Base-by-base conservation (phyloP, 768 basidiomycete genomes). In the Cyclocybe cylindracea region DNA sequence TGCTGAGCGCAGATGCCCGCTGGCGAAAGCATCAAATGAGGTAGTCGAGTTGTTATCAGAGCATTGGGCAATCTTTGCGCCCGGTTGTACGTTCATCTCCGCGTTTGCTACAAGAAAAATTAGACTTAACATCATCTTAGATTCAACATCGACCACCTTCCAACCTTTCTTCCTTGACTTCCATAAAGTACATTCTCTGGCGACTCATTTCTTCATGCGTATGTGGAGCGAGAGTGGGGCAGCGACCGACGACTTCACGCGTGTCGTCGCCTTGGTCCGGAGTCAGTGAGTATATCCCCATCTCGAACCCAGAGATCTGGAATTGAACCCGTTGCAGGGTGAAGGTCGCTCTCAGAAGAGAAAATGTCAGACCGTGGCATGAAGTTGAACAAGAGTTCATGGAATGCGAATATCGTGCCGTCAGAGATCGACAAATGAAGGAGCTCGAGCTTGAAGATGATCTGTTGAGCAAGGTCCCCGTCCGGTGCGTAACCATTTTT, bases 151-250 rank as follows among this genome's bases (percentile, higher is more conserved):
- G 3, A 88, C 88, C 2, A 80, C 84, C 2, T 93, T 91, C 66
- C 86, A 90, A 55, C 92, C 92, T 0, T 92, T 93, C 71, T 89
- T 95, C 70, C 78, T 95, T 56, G 89, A 90, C 59, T 91, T 94
- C 62, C 78, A 81, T 63, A 85, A 79, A 56, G 86, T 93, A 4
- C 94, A 97, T 67, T 74, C 79, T 8, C 72, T 94, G n/a, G 88
- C 89, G 5, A 84, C 86, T 3, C 82, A 82, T 41, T 94, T 95
- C 74, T 95, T 95, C 70, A 71, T 92, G n/a, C 82, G 91, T 33
- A 93, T 96, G 84, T 96, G 91, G 92, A 82, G 78, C 59, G 94
- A 96, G 65, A 90, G 89, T 61, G 86, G 87, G 10, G 89, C 94
- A 1, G 84, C 87, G 3, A 62, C 67, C 10, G 84, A 76, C 14